Evolutionary conservation across 495 filamentous ascomycete genomes (phyloP), one percentile per base, ranked within the genome.

Genomic region (Podospora anserina): DNA sequence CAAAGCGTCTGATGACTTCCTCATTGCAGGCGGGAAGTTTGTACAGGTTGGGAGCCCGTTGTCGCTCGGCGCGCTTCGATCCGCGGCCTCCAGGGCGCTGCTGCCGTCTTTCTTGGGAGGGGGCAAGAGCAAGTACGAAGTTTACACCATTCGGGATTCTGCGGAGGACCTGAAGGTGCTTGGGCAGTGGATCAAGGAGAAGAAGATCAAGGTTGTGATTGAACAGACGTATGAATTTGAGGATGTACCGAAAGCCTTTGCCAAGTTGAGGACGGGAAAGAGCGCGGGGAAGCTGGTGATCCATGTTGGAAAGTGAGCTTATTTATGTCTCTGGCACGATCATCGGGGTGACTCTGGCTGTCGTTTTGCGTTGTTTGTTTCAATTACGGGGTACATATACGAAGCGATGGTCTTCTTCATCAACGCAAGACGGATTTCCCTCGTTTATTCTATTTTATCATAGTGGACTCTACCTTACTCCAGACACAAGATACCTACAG

Each of bases 211-310:
- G 74, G 76, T 85, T 2, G 80, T 87, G 0, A 72, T 91, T 54
- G 88, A 90, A 71, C 74, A 82, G 61, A 75, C 75, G 4, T 89
- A 82, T 74, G 80, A 82, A 39, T 85, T 87, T 70, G 85, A 86
- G 26, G 80, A 90, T 62, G 79, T 81, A 4, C 78, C 82, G 16
- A 80, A 85, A 69, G 90, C 90, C 3, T 88, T 86, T 78, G 66
- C 58, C 53, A 86, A 81, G 71, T 74, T 90, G 70, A 87, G 83
- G 73, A 85, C 77, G 0, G 83, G 85, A 16, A 80, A 84, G 68
- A 78, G 84, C 34, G 84, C 80, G 64, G 90, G 89, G 0, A 92
- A 92, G 81, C 79, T 92, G 69, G 77, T 92, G 23, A 77, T 92
- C 16, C 79, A 85, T 71, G 84, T 91, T 56, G 70, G 23, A 30